Evolutionary conservation across 768 basidiomycete species (phyloP), one percentile per base, ranked within the genome.

Genomic region (Podaxis mareebaensis): DNA sequence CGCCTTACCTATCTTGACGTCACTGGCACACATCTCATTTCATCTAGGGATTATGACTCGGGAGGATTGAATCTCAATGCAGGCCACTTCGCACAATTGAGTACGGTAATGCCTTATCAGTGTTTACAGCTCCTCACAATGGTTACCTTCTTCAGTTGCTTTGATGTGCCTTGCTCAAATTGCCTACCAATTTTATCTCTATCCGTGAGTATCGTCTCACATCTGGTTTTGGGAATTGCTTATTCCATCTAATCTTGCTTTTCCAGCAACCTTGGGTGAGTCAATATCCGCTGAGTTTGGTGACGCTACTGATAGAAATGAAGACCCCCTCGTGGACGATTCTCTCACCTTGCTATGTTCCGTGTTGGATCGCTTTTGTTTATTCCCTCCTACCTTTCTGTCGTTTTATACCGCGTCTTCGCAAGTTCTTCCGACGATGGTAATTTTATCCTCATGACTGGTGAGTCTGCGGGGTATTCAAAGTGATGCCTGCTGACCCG

Each of bases 101-200:
- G 90, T 93, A 64, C 57, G 85, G 77, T 40, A 3, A n/a, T 13
- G 28, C 55, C 46, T 36, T 46, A 11, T 65, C 44, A 11, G 38
- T 28, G n/a, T 20, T 28, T 24, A 28, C 26, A 22, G 4, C 22
- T 28, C 26, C 49, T 51, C 6, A 51, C 20, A 28, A 56, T 22
- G 42, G 52, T 67, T 61, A n/a, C 15, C 66, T 39, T 62, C 55
- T 39, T n/a, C 67, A 94, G 92, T 92, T 72, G 93, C 92, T 5
- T 69, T 96, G 61, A 96, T 97, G 95, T 96, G 93, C 74, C 81
- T 95, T n/a, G 92, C 88, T 65, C 95, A 96, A 74, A 91, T 97
- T 57, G 86, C 88, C 40, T 96, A 95, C 72, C 95, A 95, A 70
- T 95, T 94, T 71, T 87, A 93, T 71, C 82, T 93, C 39, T 95